phyloP scores from a whole-genome alignment of 1,284 basidiomycete species.

The Rhizoctonia solani region DNA sequence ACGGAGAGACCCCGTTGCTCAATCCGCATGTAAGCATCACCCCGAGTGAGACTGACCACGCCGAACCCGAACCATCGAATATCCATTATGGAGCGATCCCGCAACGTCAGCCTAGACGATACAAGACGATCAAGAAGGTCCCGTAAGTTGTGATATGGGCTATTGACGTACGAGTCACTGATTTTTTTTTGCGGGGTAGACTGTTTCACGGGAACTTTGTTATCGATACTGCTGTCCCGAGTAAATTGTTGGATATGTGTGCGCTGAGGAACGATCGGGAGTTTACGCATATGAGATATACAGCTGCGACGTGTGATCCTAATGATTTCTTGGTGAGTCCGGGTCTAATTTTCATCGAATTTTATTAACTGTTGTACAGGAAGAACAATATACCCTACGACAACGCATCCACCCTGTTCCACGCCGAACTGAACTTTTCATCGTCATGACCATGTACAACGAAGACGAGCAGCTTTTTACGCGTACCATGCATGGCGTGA shows the following conservation, averaged over 20 bases:
- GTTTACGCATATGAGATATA: constrained; percentile 93
- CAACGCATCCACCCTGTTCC: constrained; percentile 82
- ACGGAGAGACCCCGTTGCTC: constrained; percentile 13
- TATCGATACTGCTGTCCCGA: constrained; percentile 82
- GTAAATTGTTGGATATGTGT: constrained; percentile 82
- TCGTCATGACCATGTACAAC: constrained; percentile 81
- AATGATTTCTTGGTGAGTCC: constrained; percentile 73
- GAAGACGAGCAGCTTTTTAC: constrained; percentile 79
- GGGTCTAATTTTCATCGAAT: not conserved
- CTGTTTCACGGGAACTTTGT: constrained; percentile 93
- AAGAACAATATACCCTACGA: constrained; percentile 78
- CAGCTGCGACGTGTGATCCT: constrained; percentile 91
- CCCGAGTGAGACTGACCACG: not conserved
- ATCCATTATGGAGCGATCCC: constrained; percentile 80
- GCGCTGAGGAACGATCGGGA: constrained; percentile 77
- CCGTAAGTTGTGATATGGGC: constrained; percentile 54
- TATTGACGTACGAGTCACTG: constrained; percentile 1
- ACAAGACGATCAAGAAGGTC: constrained; percentile 90
- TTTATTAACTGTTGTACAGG: constrained; percentile 39
- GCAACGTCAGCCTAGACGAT: constrained; percentile 79
- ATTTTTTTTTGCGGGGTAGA: constrained; percentile 46
- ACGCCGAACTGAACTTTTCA: constrained; percentile 80
- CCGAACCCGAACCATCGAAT: constrained; percentile 45
- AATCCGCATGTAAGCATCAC: no score
- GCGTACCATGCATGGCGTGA: constrained; percentile 89